Evolutionary conservation across 179 eudicot genomes (phyloP).

Genomic region (Beta macrorhiza): DNA sequence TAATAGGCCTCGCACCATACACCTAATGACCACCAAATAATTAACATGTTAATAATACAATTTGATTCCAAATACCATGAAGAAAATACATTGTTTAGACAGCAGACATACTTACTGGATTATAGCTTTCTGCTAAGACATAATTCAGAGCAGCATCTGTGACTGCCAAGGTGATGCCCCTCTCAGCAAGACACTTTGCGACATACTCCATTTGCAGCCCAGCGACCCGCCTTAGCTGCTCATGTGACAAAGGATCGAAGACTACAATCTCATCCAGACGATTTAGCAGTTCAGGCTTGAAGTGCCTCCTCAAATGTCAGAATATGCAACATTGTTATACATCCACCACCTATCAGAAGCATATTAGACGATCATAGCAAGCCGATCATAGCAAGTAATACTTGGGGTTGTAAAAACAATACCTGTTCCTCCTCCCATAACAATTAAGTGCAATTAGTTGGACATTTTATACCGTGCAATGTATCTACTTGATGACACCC

Average conservation of each 20-base stretch:
- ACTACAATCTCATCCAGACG: slow-evolving; percentile 86
- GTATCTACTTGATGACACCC: no score
- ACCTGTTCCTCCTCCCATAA: no score
- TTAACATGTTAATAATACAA: not conserved
- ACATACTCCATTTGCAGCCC: slow-evolving; percentile 84
- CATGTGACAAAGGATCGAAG: slow-evolving; percentile 88
- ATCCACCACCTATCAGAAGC: not conserved
- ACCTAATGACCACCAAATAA: slow-evolving; percentile 38
- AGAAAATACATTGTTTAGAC: not conserved
- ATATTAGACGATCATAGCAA: not conserved
- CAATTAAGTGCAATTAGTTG: no score
- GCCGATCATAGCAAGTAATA: not conserved
- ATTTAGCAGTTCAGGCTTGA: slow-evolving; percentile 83
- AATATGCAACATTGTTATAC: not conserved
- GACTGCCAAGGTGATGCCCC: slow-evolving; percentile 81
- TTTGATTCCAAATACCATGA: not conserved
- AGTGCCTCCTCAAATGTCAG: slow-evolving; percentile 67
- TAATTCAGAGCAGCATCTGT: slow-evolving; percentile 82
- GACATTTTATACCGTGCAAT: no score
- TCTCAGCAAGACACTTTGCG: slow-evolving; percentile 79
- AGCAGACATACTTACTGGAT: slow-evolving; percentile 60
- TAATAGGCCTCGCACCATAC: slow-evolving; percentile 88
- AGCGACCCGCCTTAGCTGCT: slow-evolving; percentile 69
- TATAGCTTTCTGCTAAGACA: slow-evolving; percentile 75
- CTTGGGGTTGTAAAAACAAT: not conserved